phyloP scores from a whole-genome alignment of 1,284 basidiomycete species.

The Stereum hirsutum region DNA sequence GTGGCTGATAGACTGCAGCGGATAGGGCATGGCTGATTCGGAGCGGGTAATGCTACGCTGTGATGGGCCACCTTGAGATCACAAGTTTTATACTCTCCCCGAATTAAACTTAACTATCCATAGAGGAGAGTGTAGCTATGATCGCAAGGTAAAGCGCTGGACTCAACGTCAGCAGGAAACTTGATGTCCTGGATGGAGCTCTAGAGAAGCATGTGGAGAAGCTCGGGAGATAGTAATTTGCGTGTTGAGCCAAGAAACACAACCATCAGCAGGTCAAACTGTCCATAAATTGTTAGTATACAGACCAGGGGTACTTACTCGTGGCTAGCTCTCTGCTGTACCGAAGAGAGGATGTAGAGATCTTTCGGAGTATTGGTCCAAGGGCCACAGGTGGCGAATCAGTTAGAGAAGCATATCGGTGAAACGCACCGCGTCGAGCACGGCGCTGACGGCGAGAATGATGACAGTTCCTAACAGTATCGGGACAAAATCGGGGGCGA shows the following conservation, averaged over 20 bases:
- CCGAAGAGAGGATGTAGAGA: not conserved
- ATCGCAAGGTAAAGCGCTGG: not conserved
- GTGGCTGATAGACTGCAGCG: conserved; percentile 8
- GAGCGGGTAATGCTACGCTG: no score
- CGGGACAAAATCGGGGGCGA: conserved; percentile 6
- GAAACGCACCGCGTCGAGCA: not conserved
- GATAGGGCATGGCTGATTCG: conserved; percentile 7
- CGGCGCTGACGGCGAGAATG: not conserved
- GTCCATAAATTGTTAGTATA: not conserved
- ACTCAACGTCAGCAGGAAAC: no score
- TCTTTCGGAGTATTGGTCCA: not conserved
- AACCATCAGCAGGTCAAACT: not conserved
- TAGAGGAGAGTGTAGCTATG: not conserved
- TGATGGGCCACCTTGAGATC: no score
- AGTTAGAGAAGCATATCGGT: not conserved
- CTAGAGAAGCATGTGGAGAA: not conserved
- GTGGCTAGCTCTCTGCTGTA: no score
- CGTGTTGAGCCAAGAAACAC: not conserved
- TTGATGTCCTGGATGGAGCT: no score
- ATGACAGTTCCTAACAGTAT: not conserved
- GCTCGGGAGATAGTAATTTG: not conserved
- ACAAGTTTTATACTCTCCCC: not conserved
- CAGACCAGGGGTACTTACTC: no score
- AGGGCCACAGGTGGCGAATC: not conserved
- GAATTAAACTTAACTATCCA: not conserved